Evolutionary conservation across 1,284 basidiomycete species (phyloP).

Genomic region (Athelia sp.): DNA sequence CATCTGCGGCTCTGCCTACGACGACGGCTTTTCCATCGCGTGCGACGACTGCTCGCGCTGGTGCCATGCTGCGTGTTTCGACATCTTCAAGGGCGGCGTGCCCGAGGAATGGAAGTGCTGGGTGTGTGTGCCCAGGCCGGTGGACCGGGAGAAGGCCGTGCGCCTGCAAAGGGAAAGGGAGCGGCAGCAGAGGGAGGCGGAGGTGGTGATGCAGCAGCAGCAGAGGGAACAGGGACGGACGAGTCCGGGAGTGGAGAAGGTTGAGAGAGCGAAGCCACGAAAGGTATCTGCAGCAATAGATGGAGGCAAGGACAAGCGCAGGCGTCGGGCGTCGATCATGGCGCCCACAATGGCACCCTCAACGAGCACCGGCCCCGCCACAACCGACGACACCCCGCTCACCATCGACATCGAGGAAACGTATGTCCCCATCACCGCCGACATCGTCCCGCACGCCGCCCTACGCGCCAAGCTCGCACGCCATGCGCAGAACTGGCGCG

Average conservation of each 20-base stretch:
- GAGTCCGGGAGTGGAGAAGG: constrained; percentile 43
- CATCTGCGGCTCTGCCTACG: constrained; percentile 70
- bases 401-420: constrained; percentile 39
- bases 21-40: constrained; percentile 91
- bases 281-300: constrained; percentile 33
- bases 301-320: constrained; percentile 33
- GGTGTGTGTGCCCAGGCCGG: constrained; percentile 43
- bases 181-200: constrained; percentile 16
- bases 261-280: constrained; percentile 32
- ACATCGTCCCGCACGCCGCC: constrained; percentile 46
- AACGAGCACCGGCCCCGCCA: constrained; percentile 13
- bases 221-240: constrained; percentile 22
- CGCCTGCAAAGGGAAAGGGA: constrained; percentile 37
- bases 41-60: constrained; percentile 88
- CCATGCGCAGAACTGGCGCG: constrained; percentile 64
- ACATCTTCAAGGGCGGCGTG: constrained; percentile 60
- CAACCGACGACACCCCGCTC: constrained; percentile 39
- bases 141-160: constrained; percentile 43
- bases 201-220: constrained; percentile 9
- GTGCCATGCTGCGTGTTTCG: constrained; percentile 90
- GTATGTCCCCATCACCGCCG: constrained; percentile 43
- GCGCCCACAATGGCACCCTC: constrained; percentile 15
- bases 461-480: constrained; percentile 50
- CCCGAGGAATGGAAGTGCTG: constrained; percentile 75
- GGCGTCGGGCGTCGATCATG: constrained; percentile 26